These are phyloP conservation scores for Graphilbum ipis-grandicollis DNA, from an alignment of 2,329 filamentous ascomycete genomes.

Conservation along the genomic window DNA sequence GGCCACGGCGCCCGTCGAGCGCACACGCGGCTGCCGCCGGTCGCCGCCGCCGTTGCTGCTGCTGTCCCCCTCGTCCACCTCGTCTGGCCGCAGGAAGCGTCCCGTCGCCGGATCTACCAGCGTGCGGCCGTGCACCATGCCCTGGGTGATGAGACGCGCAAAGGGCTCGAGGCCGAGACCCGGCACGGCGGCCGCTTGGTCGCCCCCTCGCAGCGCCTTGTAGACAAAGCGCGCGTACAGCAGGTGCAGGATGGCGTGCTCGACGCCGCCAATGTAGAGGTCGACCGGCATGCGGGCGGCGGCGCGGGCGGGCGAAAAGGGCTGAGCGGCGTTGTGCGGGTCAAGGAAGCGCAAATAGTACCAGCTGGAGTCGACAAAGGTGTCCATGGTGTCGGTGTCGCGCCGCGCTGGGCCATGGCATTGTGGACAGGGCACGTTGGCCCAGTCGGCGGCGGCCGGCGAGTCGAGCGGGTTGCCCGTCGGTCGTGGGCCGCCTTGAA, in stretches of 20 bases:
- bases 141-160: conserved; percentile 66
- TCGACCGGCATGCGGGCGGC: conserved; percentile 54
- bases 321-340: conserved; percentile 40
- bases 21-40: conserved; percentile 41
- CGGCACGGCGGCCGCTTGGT: too few species aligned
- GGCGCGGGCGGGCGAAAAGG: conserved; percentile 43
- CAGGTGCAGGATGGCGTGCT: conserved; percentile 80
- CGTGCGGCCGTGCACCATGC: conserved; percentile 85
- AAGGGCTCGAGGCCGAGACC: conserved; percentile 54
- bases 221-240: conserved; percentile 83
- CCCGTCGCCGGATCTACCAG: conserved; percentile 59
- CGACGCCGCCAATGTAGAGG: conserved; percentile 75
- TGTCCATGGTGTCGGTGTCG: conserved; percentile 93
- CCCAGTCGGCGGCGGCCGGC: conserved; percentile 51
- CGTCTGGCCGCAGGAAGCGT: conserved; percentile 58
- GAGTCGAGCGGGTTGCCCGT: conserved; percentile 64
- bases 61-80: conserved; percentile 47
- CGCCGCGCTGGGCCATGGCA: conserved; percentile 55
- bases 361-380: conserved; percentile 91
- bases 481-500: conserved; percentile 47
- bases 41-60: conserved; percentile 35
- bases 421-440: conserved; percentile 57
- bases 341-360: conserved; percentile 75
- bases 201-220: conserved; percentile 50
- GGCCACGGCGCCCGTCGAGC: conserved; percentile 38